A percentile compares a stretch with the other conserved stretches of the same genome.
phyloP scores from a whole-genome alignment of 1,139 yeast species.

The Maudiozyma humilis region DNA sequence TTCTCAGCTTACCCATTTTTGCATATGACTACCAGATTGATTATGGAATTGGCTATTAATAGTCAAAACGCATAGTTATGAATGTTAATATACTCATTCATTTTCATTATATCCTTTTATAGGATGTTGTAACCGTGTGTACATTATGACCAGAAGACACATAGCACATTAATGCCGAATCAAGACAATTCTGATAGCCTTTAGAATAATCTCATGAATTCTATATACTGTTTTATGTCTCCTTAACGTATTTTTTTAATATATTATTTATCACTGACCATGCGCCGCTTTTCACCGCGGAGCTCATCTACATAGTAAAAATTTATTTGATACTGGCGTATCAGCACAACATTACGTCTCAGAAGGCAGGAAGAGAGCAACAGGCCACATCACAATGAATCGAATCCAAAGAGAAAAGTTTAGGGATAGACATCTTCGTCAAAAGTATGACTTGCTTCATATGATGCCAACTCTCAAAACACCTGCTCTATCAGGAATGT shows the following conservation, averaged over 20 bases:
- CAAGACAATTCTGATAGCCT: neutral
- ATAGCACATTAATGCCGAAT: neutral
- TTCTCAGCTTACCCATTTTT: constrained; percentile 92
- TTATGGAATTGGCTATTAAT: constrained; percentile 95
- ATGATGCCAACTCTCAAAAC: constrained; percentile 18
- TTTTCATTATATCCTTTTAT: neutral
- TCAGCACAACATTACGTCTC: neutral
- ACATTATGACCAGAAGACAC: neutral
- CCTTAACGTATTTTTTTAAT: neutral
- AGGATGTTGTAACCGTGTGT: neutral
- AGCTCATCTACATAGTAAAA: too few species aligned
- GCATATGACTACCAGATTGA: constrained; percentile 82
- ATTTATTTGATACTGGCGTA: neutral
- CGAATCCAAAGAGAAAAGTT: constrained; percentile 25
- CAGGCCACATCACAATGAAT: constrained; percentile 13
- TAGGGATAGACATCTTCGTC: constrained; percentile 22
- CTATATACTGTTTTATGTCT: neutral
- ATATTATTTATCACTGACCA: neutral
- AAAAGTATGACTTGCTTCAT: constrained; percentile 28
- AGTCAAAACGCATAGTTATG: constrained; percentile 28
- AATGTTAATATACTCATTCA: neutral
- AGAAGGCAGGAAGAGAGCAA: neutral
- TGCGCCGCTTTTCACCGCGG: neutral
- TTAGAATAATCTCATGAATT: too few species aligned
- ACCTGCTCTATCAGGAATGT: constrained; percentile 27